A percentile compares a stretch with the other conserved stretches of the same genome.
Conservation (phyloP, 2,329 filamentous ascomycete genomes). For the Lachnellula cervina region DNA sequence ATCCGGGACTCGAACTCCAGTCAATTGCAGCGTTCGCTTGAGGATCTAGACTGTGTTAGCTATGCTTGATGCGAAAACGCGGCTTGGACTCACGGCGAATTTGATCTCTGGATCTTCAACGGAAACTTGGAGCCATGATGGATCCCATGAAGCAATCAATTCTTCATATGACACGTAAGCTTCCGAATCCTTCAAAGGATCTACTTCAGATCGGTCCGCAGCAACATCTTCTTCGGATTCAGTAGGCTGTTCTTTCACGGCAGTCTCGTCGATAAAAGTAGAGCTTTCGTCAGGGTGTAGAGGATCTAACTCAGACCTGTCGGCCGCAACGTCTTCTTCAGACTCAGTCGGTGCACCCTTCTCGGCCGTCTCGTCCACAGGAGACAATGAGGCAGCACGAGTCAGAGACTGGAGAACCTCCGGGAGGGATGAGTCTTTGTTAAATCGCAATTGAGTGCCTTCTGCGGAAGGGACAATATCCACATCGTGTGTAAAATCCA, state of each 20-base stretch:
- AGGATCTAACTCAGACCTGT: constrained; percentile 20
- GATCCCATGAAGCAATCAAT: constrained; percentile 42
- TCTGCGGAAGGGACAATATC: constrained; percentile 21
- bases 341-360: constrained; percentile 22
- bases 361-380: constrained; percentile 16
- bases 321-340: constrained; percentile 28
- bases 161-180: constrained; percentile 25
- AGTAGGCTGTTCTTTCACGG: constrained; percentile 19
- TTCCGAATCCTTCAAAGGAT: constrained; percentile 16
- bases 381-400: constrained; percentile 11
- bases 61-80: not conserved
- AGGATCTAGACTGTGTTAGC: constrained; percentile 52
- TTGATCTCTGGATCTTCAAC: constrained; percentile 57
- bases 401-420: constrained; percentile 14
- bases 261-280: constrained; percentile 16
- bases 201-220: constrained; percentile 22
- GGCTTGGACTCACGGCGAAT: constrained; percentile 60
- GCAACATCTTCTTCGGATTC: constrained; percentile 27
- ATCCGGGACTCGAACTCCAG: constrained; percentile 72
- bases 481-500: constrained; percentile 22
- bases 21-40: constrained; percentile 77
- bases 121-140: constrained; percentile 53
- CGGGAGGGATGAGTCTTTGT: constrained; percentile 7
- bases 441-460: constrained; percentile 23
- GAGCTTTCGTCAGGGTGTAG: constrained; percentile 1